phyloP scores from a whole-genome alignment of 1,284 basidiomycete genomes.

The Gymnopus androsaceus region DNA sequence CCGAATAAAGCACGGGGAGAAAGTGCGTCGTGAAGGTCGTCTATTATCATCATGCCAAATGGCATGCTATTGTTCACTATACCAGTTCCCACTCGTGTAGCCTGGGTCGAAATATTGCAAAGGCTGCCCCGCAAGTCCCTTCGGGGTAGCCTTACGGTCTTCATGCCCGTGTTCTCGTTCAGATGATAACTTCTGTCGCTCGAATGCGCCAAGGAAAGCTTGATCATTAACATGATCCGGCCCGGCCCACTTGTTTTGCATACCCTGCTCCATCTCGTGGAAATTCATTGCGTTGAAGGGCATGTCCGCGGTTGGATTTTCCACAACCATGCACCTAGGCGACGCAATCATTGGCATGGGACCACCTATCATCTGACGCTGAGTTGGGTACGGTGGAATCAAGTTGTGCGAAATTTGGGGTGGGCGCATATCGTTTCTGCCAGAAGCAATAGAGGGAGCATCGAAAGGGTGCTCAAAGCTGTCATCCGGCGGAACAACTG shows the following conservation, averaged over 20 bases:
- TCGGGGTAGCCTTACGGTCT: not conserved
- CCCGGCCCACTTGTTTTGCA: slow-evolving; percentile 2
- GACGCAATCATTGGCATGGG: slow-evolving; percentile 15
- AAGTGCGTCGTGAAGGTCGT: no score
- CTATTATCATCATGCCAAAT: not conserved
- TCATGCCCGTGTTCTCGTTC: not conserved
- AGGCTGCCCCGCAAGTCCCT: not conserved
- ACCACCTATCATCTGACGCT: not conserved
- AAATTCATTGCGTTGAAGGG: not conserved
- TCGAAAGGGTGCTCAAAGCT: slow-evolving; percentile 5
- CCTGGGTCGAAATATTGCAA: not conserved
- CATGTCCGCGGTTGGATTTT: slow-evolving; percentile 10
- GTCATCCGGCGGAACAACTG: not conserved
- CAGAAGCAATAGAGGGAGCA: not conserved
- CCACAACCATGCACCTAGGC: slow-evolving; percentile 12
- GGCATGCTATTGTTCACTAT: not conserved
- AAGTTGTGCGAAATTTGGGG: not conserved
- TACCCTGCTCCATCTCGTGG: not conserved
- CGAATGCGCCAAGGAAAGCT: not conserved
- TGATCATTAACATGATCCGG: not conserved
- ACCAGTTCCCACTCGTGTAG: no score
- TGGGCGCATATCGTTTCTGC: not conserved
- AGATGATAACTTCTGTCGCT: not conserved
- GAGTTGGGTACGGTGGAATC: not conserved
- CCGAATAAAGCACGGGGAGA: no score